phyloP scores from a whole-genome alignment of 1,284 basidiomycete genomes.

The Exobasidium cylindrosporum region DNA sequence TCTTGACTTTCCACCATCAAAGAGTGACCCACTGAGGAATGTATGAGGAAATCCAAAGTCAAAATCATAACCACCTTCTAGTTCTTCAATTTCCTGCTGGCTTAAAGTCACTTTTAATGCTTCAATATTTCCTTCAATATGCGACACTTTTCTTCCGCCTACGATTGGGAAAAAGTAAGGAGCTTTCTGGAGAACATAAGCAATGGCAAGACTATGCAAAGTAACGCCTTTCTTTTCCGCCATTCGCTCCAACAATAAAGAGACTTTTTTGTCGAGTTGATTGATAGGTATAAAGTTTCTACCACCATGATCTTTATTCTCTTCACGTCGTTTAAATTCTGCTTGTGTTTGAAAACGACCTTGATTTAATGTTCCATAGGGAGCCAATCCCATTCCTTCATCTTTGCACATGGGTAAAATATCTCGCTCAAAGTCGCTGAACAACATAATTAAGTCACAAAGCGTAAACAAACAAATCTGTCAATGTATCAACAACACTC shows the following conservation, averaged over 20 bases:
- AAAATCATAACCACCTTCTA: neutral
- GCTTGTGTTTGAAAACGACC: slow-evolving; percentile 57
- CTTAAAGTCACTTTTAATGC: neutral
- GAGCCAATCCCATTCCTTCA: slow-evolving; percentile 60
- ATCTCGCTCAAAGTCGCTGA: slow-evolving; percentile 64
- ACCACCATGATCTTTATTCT: neutral
- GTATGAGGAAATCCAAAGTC: neutral
- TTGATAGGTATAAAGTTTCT: neutral
- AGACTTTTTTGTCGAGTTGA: neutral
- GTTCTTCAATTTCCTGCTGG: neutral
- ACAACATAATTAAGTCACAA: too few species aligned
- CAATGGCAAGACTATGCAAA: neutral
- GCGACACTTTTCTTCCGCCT: slow-evolving; percentile 26
- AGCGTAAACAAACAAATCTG: too few species aligned
- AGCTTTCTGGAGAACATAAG: slow-evolving; percentile 8
- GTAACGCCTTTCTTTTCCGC: slow-evolving; percentile 8
- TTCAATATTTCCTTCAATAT: neutral
- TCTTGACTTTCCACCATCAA: neutral
- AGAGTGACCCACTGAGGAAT: neutral
- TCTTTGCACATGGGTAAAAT: slow-evolving; percentile 63
- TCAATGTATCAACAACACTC: too few species aligned
- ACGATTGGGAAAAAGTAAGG: slow-evolving; percentile 32
- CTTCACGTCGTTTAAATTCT: slow-evolving; percentile 3
- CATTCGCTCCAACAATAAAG: neutral
- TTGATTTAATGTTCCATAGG: slow-evolving; percentile 61